These are phyloP conservation scores for Syzygium aromaticum DNA, from an alignment of 345 rosid species.

Conservation along the genomic window DNA sequence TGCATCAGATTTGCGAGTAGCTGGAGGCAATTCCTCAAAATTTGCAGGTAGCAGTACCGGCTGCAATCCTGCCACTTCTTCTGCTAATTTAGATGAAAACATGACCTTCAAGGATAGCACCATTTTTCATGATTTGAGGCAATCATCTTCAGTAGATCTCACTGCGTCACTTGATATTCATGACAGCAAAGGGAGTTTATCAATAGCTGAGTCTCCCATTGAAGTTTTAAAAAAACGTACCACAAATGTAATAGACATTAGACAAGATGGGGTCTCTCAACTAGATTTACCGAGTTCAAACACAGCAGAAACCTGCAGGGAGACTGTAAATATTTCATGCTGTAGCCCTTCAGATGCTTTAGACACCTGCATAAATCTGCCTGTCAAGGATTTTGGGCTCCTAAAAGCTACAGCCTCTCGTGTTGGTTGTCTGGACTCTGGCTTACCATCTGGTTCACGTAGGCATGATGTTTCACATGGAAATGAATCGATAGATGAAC, in stretches of 20 bases:
- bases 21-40: not conserved
- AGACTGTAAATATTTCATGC: slow-evolving; percentile 14
- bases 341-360: slow-evolving; percentile 15
- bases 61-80: not conserved
- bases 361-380: slow-evolving; percentile 28
- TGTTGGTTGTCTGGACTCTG: slow-evolving; percentile 4
- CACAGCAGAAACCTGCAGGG: slow-evolving; percentile 9
- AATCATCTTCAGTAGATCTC: slow-evolving; percentile 13
- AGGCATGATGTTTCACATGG: slow-evolving; percentile 5
- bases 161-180: slow-evolving; percentile 10
- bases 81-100: not conserved
- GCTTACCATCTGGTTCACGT: slow-evolving; percentile 6
- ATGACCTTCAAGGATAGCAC: not conserved
- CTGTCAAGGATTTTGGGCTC: slow-evolving; percentile 19
- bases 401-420: slow-evolving; percentile 5
- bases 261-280: slow-evolving; percentile 9
- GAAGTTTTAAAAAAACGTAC: slow-evolving; percentile 18
- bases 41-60: not conserved
- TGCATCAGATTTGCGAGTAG: not conserved
- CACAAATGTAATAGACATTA: slow-evolving; percentile 3
- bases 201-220: slow-evolving; percentile 1
- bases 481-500: slow-evolving; percentile 14
- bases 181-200: slow-evolving; percentile 13
- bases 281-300: slow-evolving; percentile 26
- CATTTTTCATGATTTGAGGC: slow-evolving; percentile 10